Percentiles rank a stretch among this genome's conserved stretches.
phyloP scores from a whole-genome alignment of 176 grass and related monocot genomes.

The Olyra latifolia region DNA sequence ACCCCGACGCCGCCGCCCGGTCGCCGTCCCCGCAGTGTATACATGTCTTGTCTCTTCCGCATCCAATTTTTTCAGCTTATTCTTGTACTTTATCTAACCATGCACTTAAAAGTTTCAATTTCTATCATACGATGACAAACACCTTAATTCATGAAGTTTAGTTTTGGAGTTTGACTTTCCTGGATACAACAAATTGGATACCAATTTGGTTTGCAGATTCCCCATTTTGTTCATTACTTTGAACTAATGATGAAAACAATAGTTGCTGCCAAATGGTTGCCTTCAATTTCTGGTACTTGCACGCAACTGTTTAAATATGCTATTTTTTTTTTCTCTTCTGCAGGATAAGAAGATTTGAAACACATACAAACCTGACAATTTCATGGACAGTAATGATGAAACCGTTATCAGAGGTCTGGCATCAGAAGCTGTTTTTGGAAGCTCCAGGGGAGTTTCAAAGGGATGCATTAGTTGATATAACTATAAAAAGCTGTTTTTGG shows the following conservation, averaged over 20 bases:
- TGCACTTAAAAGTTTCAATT: not conserved
- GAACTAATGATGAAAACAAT: not conserved
- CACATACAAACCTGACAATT: conserved; percentile 51
- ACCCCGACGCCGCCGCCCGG: no score
- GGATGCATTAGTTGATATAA: conserved; percentile 18
- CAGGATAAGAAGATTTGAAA: conserved; percentile 76
- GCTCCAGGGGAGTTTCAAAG: conserved; percentile 4
- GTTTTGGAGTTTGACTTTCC: not conserved
- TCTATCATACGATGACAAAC: conserved; percentile 10
- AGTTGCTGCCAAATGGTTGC: not conserved
- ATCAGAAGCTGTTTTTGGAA: conserved; percentile 48
- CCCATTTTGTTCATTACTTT: not conserved
- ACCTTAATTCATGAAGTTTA: not conserved
- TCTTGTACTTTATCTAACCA: conserved; percentile 1
- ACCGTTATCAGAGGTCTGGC: conserved; percentile 31
- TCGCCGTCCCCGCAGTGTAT: no score
- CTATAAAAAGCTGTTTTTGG: not conserved
- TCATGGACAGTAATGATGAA: conserved; percentile 41
- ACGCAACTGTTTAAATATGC: not conserved
- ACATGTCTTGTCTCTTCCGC: not conserved
- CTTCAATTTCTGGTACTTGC: not conserved
- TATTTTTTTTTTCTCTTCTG: not conserved
- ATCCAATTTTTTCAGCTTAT: conserved; percentile 4
- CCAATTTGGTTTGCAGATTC: not conserved
- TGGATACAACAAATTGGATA: not conserved